Base-by-base conservation (phyloP, 306 rosid species). In the Glycine tomentella region DNA sequence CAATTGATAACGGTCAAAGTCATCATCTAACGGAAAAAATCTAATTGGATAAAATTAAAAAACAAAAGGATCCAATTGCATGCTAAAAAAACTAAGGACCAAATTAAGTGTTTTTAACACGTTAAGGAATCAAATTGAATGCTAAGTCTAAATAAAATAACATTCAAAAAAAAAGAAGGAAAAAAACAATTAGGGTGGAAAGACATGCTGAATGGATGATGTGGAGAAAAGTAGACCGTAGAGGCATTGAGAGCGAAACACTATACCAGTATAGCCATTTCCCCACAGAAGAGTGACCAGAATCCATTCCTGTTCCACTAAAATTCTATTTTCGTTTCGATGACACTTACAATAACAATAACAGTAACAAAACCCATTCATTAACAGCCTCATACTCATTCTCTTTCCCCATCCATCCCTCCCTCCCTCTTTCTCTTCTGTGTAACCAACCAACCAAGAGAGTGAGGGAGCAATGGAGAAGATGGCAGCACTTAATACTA, bases 351-450 rank as follows among this genome's bases (percentile, higher is more conserved):
- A 45, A 42, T 44, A 44, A 15, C 31, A 25, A 25, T 25, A 25
- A 25, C 2, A 25, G 31, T 25, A 25, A 25, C 52, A 42, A 42
- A 42, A 3, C 44, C 17, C 12, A 13, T 36, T 36, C 9, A 16
- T 69, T 69, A 16, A 49, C 10, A 70, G 59, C 75, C 75, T 70
- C 75, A 49, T 2, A 69, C 73, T 15, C 52, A 3, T 44, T 44
- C 2, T 16, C 31, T 25, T 25, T 6, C 69, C 69, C n/a, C n/a
- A n/a, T n/a, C 34, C 9, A 25, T 25, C 53, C 3, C 11, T 15
- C 2, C 4, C 25, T 66, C 11, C 9, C 5, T 1, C 11, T 66
- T 49, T 36, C 31, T 16, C 34, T 67, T 31, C 40, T 67, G 8
- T 42, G 40, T 58, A 58, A 62, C 45, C 3, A 63, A 12, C 63